Percentiles rank a stretch among this genome's conserved stretches.
Evolutionary conservation across 441 rosid genomes (phyloP).

Genomic region (Pelargonium citronellum): DNA sequence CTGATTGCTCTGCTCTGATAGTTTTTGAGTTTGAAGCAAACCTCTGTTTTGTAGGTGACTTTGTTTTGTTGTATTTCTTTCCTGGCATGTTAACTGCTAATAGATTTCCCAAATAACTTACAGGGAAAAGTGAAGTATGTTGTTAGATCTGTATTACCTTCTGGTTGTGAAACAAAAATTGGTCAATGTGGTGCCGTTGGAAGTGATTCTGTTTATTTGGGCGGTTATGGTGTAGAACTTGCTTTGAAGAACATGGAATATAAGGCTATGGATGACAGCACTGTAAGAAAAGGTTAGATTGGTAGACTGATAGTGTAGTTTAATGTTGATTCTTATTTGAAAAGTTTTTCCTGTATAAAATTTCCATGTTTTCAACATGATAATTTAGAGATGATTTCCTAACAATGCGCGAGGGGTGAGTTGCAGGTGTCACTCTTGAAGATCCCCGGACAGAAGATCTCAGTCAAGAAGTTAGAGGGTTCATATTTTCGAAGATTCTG

Average conservation of each 20-base stretch:
- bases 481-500: constrained; percentile 90
- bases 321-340: neutral
- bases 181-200: constrained; percentile 82
- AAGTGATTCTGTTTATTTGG: constrained; percentile 64
- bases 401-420: constrained; percentile 27
- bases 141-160: constrained; percentile 88
- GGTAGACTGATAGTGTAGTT: neutral
- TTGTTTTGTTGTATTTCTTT: neutral
- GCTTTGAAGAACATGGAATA: constrained; percentile 99
- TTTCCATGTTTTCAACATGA: constrained; percentile 2
- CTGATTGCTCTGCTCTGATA: neutral
- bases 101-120: constrained; percentile 25
- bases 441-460: constrained; percentile 98
- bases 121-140: constrained; percentile 86
- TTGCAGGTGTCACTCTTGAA: constrained; percentile 91
- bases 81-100: constrained; percentile 21
- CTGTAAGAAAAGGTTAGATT: constrained; percentile 75
- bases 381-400: constrained; percentile 5
- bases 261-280: constrained; percentile 96
- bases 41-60: neutral
- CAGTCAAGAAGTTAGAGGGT: constrained; percentile 98
- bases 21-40: neutral
- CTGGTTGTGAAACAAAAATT: constrained; percentile 68
- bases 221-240: constrained; percentile 99
- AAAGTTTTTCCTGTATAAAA: neutral